Conservation (phyloP, 805 yeast genomes). For the Nakazawaea laoshanensis region DNA sequence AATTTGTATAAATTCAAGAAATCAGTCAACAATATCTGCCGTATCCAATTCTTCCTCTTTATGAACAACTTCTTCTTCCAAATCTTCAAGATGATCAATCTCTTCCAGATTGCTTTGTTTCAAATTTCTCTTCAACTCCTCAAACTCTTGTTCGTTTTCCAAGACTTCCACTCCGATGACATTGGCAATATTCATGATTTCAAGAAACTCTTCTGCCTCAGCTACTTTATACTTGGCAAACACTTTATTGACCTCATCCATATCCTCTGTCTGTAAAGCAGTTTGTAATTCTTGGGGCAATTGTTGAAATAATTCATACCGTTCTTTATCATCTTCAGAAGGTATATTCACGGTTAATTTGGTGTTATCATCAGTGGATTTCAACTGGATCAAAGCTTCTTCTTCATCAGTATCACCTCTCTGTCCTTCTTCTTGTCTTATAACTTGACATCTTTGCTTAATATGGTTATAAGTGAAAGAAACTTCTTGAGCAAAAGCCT, state of each 20-base stretch:
- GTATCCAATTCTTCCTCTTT: slow-evolving; percentile 16
- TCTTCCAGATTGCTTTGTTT: slow-evolving; percentile 15
- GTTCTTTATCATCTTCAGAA: slow-evolving; percentile 33
- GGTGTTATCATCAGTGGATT: slow-evolving; percentile 78
- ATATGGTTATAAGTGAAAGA: slow-evolving; percentile 71
- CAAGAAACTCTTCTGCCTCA: slow-evolving; percentile 75
- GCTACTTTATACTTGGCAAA: slow-evolving; percentile 65
- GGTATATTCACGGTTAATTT: slow-evolving; percentile 70
- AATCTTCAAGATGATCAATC: slow-evolving; percentile 15
- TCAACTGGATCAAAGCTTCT: slow-evolving; percentile 82
- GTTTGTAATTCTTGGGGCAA: slow-evolving; percentile 56
- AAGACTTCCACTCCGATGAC: slow-evolving; percentile 77
- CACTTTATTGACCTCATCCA: slow-evolving; percentile 77
- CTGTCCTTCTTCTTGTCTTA: slow-evolving; percentile 39
- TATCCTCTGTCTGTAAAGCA: slow-evolving; percentile 63
- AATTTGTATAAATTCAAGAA: too few species aligned
- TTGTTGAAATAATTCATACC: slow-evolving; percentile 46
- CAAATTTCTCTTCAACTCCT: slow-evolving; percentile 41
- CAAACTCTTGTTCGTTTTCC: slow-evolving; percentile 68
- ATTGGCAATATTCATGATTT: slow-evolving; percentile 68
- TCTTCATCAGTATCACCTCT: slow-evolving; percentile 36
- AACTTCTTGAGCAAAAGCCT: slow-evolving; percentile 68
- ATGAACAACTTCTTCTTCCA: slow-evolving; percentile 12
- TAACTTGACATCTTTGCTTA: slow-evolving; percentile 59
- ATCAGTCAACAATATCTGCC: slow-evolving; percentile 32